Conservation (phyloP, 345 rosid genomes). For the Citrus hindsii region DNA sequence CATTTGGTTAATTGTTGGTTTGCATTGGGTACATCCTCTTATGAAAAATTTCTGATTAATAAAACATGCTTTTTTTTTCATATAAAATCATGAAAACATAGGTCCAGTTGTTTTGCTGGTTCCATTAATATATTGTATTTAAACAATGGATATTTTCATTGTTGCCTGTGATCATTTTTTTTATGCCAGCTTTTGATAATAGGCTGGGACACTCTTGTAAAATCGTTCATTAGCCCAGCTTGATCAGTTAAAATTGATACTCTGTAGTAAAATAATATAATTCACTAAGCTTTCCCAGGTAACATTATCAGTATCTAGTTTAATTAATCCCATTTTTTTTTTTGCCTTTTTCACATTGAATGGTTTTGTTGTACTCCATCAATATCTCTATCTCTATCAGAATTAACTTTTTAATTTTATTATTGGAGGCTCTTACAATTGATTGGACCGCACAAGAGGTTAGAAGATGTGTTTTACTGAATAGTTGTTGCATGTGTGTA, state of each 20-base stretch:
- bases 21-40: background rate
- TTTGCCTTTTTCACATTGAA: background rate
- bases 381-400: background rate
- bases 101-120: background rate
- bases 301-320: background rate
- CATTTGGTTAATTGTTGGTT: background rate
- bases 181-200: background rate
- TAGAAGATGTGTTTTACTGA: background rate
- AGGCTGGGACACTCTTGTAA: background rate
- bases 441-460: background rate
- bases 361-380: background rate
- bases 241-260: background rate
- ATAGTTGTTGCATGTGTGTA: background rate
- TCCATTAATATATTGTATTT: background rate
- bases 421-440: background rate
- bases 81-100: background rate
- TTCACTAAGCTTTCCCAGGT: background rate
- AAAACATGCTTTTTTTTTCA: background rate
- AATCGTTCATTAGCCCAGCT: background rate
- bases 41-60: background rate
- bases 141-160: no score
- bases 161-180: no score
- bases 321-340: background rate
- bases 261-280: background rate
- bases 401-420: background rate